Evolutionary conservation across 768 basidiomycete species (phyloP), one percentile per base, ranked within the genome.

Genomic region (Collybiopsis confluens): DNA sequence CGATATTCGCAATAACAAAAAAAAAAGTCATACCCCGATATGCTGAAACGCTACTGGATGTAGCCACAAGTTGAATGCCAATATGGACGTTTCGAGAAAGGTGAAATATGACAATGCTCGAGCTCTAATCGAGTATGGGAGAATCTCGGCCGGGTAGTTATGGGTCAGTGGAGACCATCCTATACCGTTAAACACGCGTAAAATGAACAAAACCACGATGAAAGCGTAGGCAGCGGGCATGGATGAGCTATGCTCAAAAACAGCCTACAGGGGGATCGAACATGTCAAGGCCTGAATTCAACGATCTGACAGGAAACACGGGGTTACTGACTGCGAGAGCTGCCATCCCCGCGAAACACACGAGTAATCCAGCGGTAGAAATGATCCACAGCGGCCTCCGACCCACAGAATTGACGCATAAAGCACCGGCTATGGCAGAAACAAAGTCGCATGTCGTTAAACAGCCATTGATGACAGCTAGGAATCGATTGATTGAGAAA

Each of bases 381-480:
- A 48, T 48, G 23, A 48, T 36, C 47, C 47, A 48, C 6, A 48
- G 23, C 21, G 47, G 47, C 37, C 47, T 48, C 20, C 47, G 47
- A 24, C 47, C 47, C 2, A 48, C 35, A 23, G 47, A 48, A 18
- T 48, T 48, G 10, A 48, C 47, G 35, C 47, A 48, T 6, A 48
- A 33, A 16, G 47, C 47, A 21, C 47, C 47, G 4, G n/a, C 47
- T 3, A 48, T 48, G 1, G 47, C 47, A 48, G 47, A 48, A 35
- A 48, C 23, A 21, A 48, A 48, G 35, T 48, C 47, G 47, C 47
- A 48, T 21, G 47, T 48, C 23, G 47, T 48, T 33, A 48, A 37
- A 23, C 47, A 48, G 2, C 35, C 47, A 24, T 48, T 48, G 36
- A 48, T 48, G 21, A 48, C 35, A 20, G 35, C 47, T 48, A 23